A percentile compares a stretch with the other conserved stretches of the same genome.
These are phyloP conservation scores for Chlamydomonas eustigma DNA, from an alignment of 139 green algal species.

Conservation along the genomic window DNA sequence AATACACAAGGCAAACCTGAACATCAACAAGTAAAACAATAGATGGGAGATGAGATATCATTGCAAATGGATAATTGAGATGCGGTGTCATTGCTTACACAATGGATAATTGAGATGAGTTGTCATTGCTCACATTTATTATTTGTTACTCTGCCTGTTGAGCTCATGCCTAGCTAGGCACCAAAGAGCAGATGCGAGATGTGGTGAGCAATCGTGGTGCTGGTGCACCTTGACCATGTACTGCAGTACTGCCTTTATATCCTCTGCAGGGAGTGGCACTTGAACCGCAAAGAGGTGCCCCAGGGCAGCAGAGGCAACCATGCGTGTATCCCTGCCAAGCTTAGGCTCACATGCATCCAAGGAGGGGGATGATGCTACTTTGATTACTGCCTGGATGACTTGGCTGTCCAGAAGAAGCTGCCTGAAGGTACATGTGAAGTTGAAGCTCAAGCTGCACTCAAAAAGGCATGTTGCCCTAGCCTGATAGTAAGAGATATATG, in stretches of 20 bases:
- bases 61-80: too few relatives aligned
- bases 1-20: too few relatives aligned
- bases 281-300: background rate
- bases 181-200: background rate
- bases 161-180: conserved; percentile 8
- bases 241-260: background rate
- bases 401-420: background rate
- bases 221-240: background rate
- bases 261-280: background rate
- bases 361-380: background rate
- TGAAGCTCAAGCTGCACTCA: too few relatives aligned
- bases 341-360: background rate
- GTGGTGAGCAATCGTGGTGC: background rate
- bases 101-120: too few relatives aligned
- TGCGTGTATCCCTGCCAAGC: background rate
- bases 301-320: background rate
- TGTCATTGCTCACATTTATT: too few relatives aligned
- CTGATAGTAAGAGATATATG: too few relatives aligned
- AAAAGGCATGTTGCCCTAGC: too few relatives aligned
- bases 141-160: too few relatives aligned
- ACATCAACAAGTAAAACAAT: too few relatives aligned
- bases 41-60: too few relatives aligned
- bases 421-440: background rate
- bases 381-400: background rate
- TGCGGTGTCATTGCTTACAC: too few relatives aligned